Base-by-base conservation (phyloP, 495 filamentous ascomycete genomes). In the Daldinia decipiens region DNA sequence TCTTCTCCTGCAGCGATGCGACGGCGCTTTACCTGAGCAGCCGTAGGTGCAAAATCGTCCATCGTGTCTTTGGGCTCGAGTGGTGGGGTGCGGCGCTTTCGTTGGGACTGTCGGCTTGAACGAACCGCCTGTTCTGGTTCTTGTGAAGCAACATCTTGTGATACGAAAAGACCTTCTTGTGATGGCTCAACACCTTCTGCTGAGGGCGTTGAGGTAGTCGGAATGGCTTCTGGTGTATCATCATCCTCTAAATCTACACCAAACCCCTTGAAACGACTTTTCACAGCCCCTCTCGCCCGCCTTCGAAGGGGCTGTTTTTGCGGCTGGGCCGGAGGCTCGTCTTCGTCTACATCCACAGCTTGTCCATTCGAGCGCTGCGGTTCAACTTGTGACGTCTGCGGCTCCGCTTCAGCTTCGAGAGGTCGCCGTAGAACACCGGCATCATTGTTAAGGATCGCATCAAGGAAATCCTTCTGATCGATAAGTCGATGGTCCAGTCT, bases 401-500 rank as follows among this genome's bases (percentile, higher is more conserved):
- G 70, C 15, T 70, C 60, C n/a, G 63, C 59, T 50, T 80, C 81
- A 34, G 77, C 76, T 62, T 83, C 81, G 0, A 96, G 85, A 2
- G 89, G 84, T 38, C 87, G 86, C 62, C 90, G 87, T 17, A 98
- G 80, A 27, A 84, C 80, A 61, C 85, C 88, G 4, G 92, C 87
- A 81, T 98, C 90, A 59, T 89, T 90, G 11, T 80, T 88, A 17
- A 98, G 78, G 53, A 99, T 97, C 3, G 92, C 92, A 79, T 97
- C 93, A 8, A 99, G 84, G 67, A 99, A 97, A 68, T 97, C 94
- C 54, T 90, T 93, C 77, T 98, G 95, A 61, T 94, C 90, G 53
- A 98, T 89, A 21, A 94, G 88, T 4, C 92, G 88, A 72, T 94
- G 93, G 62, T 93, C 91, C 15, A 94, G 86, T 50, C 84, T 83